These are phyloP conservation scores for Fomitopsis palustris DNA, from an alignment of 1,284 basidiomycete genomes.

Conservation along the genomic window DNA sequence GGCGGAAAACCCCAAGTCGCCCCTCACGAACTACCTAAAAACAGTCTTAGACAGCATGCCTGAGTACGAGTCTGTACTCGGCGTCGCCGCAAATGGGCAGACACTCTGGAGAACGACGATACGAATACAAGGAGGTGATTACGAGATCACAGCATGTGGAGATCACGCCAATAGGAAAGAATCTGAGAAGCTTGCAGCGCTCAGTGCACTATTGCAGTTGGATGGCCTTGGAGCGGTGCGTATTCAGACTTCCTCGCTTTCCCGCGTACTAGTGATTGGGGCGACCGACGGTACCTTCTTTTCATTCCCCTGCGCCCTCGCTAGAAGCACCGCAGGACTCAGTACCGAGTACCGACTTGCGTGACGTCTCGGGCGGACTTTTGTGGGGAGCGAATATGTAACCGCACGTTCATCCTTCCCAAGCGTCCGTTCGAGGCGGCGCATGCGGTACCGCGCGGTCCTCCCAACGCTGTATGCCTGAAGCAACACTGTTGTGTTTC, in stretches of 20 bases:
- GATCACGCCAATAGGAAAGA: conserved; percentile 68
- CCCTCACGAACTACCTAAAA: conserved; percentile 36
- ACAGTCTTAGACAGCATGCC: conserved; percentile 12
- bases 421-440: not conserved
- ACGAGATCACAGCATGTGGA: conserved; percentile 49
- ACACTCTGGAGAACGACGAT: conserved; percentile 35
- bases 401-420: not conserved
- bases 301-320: not conserved
- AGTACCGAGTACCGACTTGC: not conserved
- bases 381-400: not conserved
- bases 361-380: not conserved
- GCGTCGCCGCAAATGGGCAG: conserved; percentile 7
- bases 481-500: not conserved
- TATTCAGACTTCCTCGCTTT: not conserved
- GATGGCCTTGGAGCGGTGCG: conserved; percentile 54
- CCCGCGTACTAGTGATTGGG: not conserved
- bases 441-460: not conserved
- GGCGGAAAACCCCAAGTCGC: conserved; percentile 41
- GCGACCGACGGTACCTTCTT: not conserved
- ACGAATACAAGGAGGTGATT: conserved; percentile 36
- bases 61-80: conserved; percentile 12
- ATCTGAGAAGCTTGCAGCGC: conserved; percentile 73
- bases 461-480: not conserved
- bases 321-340: not conserved
- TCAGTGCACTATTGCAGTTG: conserved; percentile 72